Conservation (phyloP, 495 filamentous ascomycete species). For the Trichodelitschia bisporula region DNA sequence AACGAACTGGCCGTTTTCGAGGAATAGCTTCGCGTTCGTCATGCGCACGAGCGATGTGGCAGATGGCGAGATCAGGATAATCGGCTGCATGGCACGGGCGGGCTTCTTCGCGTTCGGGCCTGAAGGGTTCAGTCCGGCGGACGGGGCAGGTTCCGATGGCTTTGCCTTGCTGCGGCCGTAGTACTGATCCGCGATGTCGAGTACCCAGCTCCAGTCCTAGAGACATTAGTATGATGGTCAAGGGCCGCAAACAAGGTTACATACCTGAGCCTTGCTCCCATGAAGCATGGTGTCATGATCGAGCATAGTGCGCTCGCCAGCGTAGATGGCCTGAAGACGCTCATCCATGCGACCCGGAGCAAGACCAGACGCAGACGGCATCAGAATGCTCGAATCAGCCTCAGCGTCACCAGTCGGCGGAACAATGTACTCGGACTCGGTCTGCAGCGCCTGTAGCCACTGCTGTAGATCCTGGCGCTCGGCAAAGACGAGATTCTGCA, state of each 20-base stretch:
- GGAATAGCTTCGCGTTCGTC: conserved; percentile 91
- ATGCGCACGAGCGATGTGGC: conserved; percentile 92
- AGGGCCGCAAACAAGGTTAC: too few species aligned
- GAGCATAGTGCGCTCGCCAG: conserved; percentile 69
- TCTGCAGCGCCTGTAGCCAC: conserved; percentile 71
- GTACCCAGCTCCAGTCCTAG: too few species aligned
- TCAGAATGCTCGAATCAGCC: conserved; percentile 26
- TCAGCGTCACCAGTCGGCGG: conserved; percentile 37
- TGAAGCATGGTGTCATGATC: conserved; percentile 74
- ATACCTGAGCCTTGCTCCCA: conserved; percentile 80
- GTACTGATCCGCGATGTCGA: too few species aligned
- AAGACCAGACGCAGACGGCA: conserved; percentile 16
- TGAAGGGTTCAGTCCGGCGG: too few species aligned
- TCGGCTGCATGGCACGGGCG: conserved; percentile 55
- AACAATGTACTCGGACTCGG: conserved; percentile 82
- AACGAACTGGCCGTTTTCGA: conserved; percentile 59
- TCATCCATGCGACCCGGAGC: conserved; percentile 64
- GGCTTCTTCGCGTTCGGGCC: too few species aligned
- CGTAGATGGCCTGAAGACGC: conserved; percentile 65
- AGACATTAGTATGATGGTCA: too few species aligned
- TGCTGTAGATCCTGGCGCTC: conserved; percentile 75
- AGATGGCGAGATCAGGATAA: conserved; percentile 95
- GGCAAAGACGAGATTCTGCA: conserved; percentile 71
- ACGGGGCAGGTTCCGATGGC: too few species aligned
- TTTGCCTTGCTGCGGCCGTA: too few species aligned